Conservation (phyloP, 257 asterid genomes). For the Nicotiana obtusifolia region DNA sequence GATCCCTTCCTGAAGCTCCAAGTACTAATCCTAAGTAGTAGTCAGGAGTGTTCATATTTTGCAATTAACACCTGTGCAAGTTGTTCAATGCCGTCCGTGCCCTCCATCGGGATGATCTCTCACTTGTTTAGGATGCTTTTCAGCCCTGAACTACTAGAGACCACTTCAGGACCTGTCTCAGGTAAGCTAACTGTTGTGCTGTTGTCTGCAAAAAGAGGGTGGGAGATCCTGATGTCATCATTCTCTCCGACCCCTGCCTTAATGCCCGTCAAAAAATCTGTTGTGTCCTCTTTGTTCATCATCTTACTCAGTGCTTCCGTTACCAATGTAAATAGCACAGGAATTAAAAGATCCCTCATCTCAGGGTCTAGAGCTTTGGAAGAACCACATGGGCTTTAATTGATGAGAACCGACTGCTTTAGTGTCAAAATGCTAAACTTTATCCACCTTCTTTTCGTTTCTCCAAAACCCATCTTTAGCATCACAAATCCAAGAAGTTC, state of each 20-base stretch:
- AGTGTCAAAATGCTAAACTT: background rate
- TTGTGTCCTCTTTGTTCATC: background rate
- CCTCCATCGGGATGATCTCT: background rate
- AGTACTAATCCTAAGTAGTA: background rate
- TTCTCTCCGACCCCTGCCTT: background rate
- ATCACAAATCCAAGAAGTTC: background rate
- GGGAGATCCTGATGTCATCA: background rate
- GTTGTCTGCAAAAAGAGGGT: background rate
- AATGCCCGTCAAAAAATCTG: background rate
- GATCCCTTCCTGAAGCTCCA: background rate
- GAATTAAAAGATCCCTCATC: background rate
- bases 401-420: background rate
- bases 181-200: background rate
- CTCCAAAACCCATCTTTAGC: background rate
- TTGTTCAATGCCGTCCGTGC: background rate
- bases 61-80: background rate
- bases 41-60: background rate
- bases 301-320: background rate
- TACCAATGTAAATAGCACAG: background rate
- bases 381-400: background rate
- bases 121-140: background rate
- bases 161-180: background rate
- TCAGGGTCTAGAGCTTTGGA: background rate
- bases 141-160: background rate
- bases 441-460: background rate